A percentile compares a stretch with the other conserved stretches of the same genome.
Evolutionary conservation across 2,329 filamentous ascomycete genomes (phyloP).

Genomic region (Alternaria hordeiaustralica): DNA sequence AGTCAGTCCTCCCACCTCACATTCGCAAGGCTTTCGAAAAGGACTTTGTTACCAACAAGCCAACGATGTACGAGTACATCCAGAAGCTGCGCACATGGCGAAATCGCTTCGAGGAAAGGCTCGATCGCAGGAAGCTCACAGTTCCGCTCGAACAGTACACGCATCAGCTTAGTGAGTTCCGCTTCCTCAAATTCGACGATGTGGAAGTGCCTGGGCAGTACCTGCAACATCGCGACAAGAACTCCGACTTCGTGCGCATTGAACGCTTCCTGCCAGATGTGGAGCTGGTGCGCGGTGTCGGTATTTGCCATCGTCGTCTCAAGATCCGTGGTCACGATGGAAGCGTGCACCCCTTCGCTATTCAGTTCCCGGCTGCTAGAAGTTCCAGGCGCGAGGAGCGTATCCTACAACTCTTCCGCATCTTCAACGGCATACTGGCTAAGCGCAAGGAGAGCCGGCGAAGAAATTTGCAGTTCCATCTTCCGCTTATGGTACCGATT

Average conservation of each 20-base stretch:
- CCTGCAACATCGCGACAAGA: slow-evolving; percentile 96
- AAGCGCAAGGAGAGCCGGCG: slow-evolving; percentile 95
- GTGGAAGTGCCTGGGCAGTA: slow-evolving; percentile 98
- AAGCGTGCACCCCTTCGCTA: slow-evolving; percentile 93
- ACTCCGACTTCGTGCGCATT: slow-evolving; percentile 96
- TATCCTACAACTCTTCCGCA: slow-evolving; percentile 94
- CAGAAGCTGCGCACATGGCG: slow-evolving; percentile 95
- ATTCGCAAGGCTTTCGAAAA: slow-evolving; percentile 96
- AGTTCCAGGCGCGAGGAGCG: slow-evolving; percentile 94
- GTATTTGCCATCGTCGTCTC: slow-evolving; percentile 87
- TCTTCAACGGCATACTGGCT: slow-evolving; percentile 89
- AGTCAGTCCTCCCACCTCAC: slow-evolving; percentile 92
- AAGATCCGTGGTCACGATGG: slow-evolving; percentile 98
- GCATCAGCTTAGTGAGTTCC: slow-evolving; percentile 92
- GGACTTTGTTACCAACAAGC: slow-evolving; percentile 95
- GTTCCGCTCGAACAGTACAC: slow-evolving; percentile 85
- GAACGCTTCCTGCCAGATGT: slow-evolving; percentile 96
- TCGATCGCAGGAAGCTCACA: slow-evolving; percentile 79
- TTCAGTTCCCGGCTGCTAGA: slow-evolving; percentile 91
- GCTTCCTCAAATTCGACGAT: slow-evolving; percentile 97
- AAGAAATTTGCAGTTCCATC: slow-evolving; percentile 92
- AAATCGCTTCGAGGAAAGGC: slow-evolving; percentile 96
- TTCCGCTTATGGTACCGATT: slow-evolving; percentile 93
- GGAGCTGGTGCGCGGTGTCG: slow-evolving; percentile 87
- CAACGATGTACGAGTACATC: slow-evolving; percentile 98